Percentiles rank a stretch among this genome's conserved stretches.
These are phyloP conservation scores for Paraphoma sp. DNA, from an alignment of 2,329 filamentous ascomycete species.

Conservation along the genomic window DNA sequence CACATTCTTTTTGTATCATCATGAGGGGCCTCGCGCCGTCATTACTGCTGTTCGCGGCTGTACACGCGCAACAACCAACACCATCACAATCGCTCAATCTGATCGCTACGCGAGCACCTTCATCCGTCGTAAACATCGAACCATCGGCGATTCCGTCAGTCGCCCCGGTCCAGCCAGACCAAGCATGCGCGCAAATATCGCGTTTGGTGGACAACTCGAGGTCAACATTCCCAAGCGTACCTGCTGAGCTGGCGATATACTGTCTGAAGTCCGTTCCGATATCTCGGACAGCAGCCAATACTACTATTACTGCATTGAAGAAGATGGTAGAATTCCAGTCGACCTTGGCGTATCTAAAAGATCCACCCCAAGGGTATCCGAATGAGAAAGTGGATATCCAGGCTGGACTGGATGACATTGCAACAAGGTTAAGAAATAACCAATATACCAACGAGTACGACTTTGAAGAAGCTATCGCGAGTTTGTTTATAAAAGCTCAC, in stretches of 20 bases:
- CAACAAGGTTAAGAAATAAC: constrained; percentile 34
- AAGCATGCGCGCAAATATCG: constrained; percentile 37
- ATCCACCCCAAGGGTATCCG: constrained; percentile 45
- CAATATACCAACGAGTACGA: constrained; percentile 51
- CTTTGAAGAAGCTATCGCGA: constrained; percentile 48
- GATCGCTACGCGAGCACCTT: constrained; percentile 14
- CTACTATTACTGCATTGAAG: constrained; percentile 40
- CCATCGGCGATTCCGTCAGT: constrained; percentile 35
- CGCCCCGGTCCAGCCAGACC: constrained; percentile 35
- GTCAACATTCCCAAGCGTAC: constrained; percentile 26
- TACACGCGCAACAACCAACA: constrained; percentile 21
- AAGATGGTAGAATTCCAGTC: constrained; percentile 50
- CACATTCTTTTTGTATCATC: background rate
- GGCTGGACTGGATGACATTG: constrained; percentile 45
- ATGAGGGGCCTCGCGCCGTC: constrained; percentile 30
- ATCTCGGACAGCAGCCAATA: constrained; percentile 24
- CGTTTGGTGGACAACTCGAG: constrained; percentile 17
- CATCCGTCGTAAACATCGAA: constrained; percentile 30
- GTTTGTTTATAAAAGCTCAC: constrained; percentile 39
- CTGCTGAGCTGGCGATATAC: constrained; percentile 43
- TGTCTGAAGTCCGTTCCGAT: constrained; percentile 49
- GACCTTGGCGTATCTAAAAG: constrained; percentile 49
- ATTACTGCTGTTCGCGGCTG: constrained; percentile 25
- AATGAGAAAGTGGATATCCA: constrained; percentile 50
- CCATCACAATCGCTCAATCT: constrained; percentile 11